Percentiles rank a stretch among this genome's conserved stretches.
Conservation (phyloP, 768 basidiomycete species). For the Tephrocybe sp. region DNA sequence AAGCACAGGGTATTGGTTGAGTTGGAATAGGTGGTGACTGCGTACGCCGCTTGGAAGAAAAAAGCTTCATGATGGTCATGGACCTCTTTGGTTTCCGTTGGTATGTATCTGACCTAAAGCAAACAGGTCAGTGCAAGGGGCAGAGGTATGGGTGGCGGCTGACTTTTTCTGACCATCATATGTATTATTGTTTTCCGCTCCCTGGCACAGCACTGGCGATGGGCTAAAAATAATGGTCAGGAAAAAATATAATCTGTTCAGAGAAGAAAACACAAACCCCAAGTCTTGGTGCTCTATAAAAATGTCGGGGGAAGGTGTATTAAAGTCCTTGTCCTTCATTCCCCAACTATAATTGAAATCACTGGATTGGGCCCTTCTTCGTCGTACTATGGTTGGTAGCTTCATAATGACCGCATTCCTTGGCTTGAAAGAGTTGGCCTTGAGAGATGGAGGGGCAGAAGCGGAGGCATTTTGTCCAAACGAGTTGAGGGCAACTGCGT, state of each 20-base stretch:
- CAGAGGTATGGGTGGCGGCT: not conserved
- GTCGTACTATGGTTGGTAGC: slow-evolving; percentile 19
- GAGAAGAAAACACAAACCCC: too few species aligned
- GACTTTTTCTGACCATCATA: slow-evolving; percentile 5
- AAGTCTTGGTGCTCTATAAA: too few species aligned
- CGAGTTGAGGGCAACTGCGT: slow-evolving; percentile 21
- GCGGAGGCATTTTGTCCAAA: slow-evolving; percentile 16
- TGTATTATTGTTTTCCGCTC: slow-evolving; percentile 7
- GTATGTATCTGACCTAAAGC: slow-evolving; percentile 9
- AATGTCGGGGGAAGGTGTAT: slow-evolving; percentile 1
- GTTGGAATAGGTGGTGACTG: slow-evolving; percentile 12
- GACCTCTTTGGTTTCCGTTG: slow-evolving; percentile 25
- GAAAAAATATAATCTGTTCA: too few species aligned
- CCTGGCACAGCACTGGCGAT: not conserved
- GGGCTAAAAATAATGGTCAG: too few species aligned
- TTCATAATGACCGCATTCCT: slow-evolving; percentile 11
- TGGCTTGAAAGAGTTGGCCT: slow-evolving; percentile 23
- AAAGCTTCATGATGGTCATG: slow-evolving; percentile 29
- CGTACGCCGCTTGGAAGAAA: slow-evolving; percentile 31
- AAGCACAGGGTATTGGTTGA: slow-evolving; percentile 11
- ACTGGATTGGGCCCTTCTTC: slow-evolving; percentile 9
- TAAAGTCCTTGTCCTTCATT: slow-evolving; percentile 11
- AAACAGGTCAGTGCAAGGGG: not conserved
- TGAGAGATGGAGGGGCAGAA: slow-evolving; percentile 20
- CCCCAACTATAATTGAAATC: slow-evolving; percentile 1